phyloP scores from a whole-genome alignment of 331 rosid genomes.

The Malus hybrid region DNA sequence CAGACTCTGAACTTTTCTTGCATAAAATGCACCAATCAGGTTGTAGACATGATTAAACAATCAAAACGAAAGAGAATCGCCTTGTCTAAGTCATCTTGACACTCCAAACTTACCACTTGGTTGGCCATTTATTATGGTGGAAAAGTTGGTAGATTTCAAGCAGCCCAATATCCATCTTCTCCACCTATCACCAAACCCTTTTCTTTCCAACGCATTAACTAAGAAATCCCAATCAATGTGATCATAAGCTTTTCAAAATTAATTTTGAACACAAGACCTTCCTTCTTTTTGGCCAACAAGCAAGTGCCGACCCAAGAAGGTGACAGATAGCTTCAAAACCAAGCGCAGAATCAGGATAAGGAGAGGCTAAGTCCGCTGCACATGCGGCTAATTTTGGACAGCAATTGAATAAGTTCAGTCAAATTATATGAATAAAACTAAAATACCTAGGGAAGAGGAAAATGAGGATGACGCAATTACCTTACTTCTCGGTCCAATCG shows the following conservation, averaged over 20 bases:
- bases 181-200: not conserved
- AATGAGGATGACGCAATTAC: slow-evolving; percentile 33
- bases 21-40: too few relatives aligned
- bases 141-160: not conserved
- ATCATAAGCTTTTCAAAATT: not conserved
- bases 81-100: not conserved
- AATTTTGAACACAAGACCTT: not conserved
- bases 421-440: slow-evolving; percentile 20
- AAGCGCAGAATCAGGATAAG: slow-evolving; percentile 75
- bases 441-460: not conserved
- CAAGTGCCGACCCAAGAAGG: slow-evolving; percentile 72
- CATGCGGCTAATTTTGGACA: slow-evolving; percentile 95
- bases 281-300: slow-evolving; percentile 71
- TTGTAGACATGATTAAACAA: not conserved
- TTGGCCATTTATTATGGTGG: not conserved
- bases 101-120: not conserved
- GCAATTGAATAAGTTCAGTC: slow-evolving; percentile 32
- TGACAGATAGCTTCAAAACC: slow-evolving; percentile 97
- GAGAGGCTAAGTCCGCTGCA: slow-evolving; percentile 68
- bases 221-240: not conserved
- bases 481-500: slow-evolving; percentile 91
- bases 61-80: not conserved
- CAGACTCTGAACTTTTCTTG: too few relatives aligned
- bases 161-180: not conserved
- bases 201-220: not conserved